A percentile compares a stretch with the other conserved stretches of the same genome.
These are phyloP conservation scores for Candida labiduridarum DNA, from an alignment of 1,139 yeast species.

Conservation along the genomic window DNA sequence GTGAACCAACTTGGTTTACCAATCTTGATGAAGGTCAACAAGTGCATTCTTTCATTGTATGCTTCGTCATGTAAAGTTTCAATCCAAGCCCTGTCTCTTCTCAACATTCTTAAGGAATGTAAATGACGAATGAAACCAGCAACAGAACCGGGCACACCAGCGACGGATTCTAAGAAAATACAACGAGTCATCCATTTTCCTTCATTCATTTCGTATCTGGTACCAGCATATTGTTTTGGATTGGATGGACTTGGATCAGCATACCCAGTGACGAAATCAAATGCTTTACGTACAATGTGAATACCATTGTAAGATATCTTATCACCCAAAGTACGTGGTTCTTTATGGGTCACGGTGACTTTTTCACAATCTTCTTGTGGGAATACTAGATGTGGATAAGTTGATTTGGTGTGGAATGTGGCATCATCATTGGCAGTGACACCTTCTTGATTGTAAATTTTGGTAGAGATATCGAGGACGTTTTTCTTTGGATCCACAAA, in stretches of 20 bases:
- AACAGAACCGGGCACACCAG: constrained; percentile 81
- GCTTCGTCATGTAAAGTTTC: constrained; percentile 78
- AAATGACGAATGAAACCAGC: constrained; percentile 72
- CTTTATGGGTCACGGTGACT: constrained; percentile 55
- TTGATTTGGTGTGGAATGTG: constrained; percentile 43
- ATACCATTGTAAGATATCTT: constrained; percentile 53
- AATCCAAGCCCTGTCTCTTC: constrained; percentile 76
- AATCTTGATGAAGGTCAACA: constrained; percentile 67
- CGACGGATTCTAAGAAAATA: constrained; percentile 71
- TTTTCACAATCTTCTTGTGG: constrained; percentile 47
- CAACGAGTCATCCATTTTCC: constrained; percentile 69
- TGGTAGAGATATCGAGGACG: constrained; percentile 30
- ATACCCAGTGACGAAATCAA: constrained; percentile 70
- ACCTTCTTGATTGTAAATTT: constrained; percentile 25
- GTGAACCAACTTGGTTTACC: constrained; percentile 68
- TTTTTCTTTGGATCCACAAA: not conserved
- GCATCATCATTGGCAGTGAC: constrained; percentile 28
- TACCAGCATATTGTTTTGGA: constrained; percentile 38
- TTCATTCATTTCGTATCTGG: constrained; percentile 59
- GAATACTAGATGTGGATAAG: constrained; percentile 61
- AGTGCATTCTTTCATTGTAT: constrained; percentile 78
- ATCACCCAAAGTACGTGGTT: constrained; percentile 53
- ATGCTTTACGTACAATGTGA: constrained; percentile 45
- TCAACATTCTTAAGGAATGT: constrained; percentile 59
- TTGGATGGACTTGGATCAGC: constrained; percentile 47